A percentile compares a stretch with the other conserved stretches of the same genome.
Evolutionary conservation across 2,329 filamentous ascomycete species (phyloP).

Genomic region (Neofusicoccum kwambonambiense): DNA sequence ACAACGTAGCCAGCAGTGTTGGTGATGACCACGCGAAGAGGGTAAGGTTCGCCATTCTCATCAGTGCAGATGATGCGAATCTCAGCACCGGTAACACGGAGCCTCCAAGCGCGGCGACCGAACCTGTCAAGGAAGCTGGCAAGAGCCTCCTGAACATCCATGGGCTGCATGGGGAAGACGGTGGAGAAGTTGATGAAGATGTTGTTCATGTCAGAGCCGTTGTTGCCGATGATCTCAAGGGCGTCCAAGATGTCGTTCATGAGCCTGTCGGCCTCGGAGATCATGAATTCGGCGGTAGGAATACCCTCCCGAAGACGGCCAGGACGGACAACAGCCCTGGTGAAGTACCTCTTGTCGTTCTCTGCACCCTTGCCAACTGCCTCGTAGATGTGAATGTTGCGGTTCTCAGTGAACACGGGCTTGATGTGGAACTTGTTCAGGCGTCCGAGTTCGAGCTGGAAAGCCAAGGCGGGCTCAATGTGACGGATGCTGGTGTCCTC

Average conservation of each 20-base stretch:
- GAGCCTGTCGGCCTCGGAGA: constrained; percentile 91
- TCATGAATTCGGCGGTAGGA: constrained; percentile 96
- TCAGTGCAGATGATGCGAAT: constrained; percentile 99
- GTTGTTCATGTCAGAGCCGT: constrained; percentile 98
- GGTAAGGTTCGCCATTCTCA: constrained; percentile 77
- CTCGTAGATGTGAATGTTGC: constrained; percentile 98
- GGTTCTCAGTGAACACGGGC: constrained; percentile 97
- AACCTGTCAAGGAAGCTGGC: constrained; percentile 96
- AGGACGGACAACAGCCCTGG: constrained; percentile 89
- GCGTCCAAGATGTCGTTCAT: constrained; percentile 98
- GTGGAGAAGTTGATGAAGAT: constrained; percentile 99
- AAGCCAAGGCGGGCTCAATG: constrained; percentile 91
- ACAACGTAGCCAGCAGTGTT: constrained; percentile 99
- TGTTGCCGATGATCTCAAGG: constrained; percentile 97
- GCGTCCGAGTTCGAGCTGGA: constrained; percentile 94
- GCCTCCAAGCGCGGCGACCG: constrained; percentile 89
- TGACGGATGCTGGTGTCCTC: constrained; percentile 97
- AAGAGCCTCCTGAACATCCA: constrained; percentile 88
- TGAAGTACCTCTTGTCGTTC: constrained; percentile 98
- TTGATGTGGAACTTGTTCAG: constrained; percentile 97
- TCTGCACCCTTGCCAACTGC: constrained; percentile 91
- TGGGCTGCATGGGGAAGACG: constrained; percentile 86
- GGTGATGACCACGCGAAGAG: constrained; percentile 91
- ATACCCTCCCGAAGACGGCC: constrained; percentile 96
- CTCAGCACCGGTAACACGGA: constrained; percentile 94